Evolutionary conservation across 306 rosid genomes (phyloP).

Genomic region (Lablab purpureus): DNA sequence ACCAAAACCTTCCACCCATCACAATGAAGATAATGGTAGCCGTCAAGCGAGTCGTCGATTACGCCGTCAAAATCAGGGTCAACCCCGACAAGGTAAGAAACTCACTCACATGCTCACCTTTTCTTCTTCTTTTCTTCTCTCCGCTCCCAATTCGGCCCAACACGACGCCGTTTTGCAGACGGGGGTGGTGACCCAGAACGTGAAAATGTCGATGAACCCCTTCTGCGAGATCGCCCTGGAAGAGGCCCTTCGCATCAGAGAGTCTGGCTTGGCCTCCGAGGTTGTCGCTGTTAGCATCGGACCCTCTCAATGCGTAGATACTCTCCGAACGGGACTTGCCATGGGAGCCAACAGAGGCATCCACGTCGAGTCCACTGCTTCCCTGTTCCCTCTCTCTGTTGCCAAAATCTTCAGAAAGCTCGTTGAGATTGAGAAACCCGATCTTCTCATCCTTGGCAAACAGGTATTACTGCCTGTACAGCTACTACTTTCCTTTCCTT

Average conservation of each 20-base stretch:
- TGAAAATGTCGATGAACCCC: conserved; percentile 99
- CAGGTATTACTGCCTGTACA: conserved; percentile 71
- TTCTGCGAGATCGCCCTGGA: conserved; percentile 95
- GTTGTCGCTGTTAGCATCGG: conserved; percentile 92
- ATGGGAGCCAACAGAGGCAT: conserved; percentile 95
- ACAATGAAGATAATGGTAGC: conserved; percentile 95
- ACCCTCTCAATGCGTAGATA: conserved; percentile 73
- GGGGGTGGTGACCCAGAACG: conserved; percentile 94
- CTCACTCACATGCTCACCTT: not conserved
- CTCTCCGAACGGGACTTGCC: conserved; percentile 87
- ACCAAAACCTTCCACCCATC: not conserved
- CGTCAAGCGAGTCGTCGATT: conserved; percentile 83
- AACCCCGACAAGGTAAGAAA: conserved; percentile 75
- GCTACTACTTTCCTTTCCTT: not conserved
- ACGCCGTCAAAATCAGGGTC: conserved; percentile 96
- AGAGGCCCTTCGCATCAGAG: conserved; percentile 88
- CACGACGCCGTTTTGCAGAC: conserved; percentile 53
- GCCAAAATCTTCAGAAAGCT: conserved; percentile 83
- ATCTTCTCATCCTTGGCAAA: conserved; percentile 84
- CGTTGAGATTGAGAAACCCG: conserved; percentile 81
- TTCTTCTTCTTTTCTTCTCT: not conserved
- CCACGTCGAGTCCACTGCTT: conserved; percentile 67
- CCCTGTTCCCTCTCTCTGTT: conserved; percentile 73
- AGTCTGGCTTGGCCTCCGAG: conserved; percentile 82
- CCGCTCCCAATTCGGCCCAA: conserved; percentile 8